Conservation (phyloP, 2,329 filamentous ascomycete genomes). For the Colletotrichum destructivum region DNA sequence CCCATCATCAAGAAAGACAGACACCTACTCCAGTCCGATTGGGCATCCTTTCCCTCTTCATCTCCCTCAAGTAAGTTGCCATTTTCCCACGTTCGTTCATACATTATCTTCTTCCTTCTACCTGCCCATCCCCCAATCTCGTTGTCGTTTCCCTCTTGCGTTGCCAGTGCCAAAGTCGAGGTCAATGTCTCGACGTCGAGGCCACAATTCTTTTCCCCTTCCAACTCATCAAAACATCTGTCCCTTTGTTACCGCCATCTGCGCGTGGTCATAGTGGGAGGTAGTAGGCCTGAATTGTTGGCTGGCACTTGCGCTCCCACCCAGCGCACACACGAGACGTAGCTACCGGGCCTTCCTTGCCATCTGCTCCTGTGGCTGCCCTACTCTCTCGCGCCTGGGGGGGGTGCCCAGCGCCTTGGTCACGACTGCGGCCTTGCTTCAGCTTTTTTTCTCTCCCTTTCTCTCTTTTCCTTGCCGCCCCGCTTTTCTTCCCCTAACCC, state of each 20-base stretch:
- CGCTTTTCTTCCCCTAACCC: conserved; percentile 37
- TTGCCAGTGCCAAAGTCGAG: background rate
- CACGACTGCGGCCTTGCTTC: conserved; percentile 30
- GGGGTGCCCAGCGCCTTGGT: conserved; percentile 38
- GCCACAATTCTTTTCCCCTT: too few relatives aligned
- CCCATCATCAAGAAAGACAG: background rate
- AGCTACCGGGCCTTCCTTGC: conserved; percentile 19
- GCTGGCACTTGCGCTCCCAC: conserved; percentile 1
- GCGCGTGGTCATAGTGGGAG: background rate
- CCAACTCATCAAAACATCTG: background rate
- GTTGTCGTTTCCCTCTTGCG: background rate
- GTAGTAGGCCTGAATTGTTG: background rate
- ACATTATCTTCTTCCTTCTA: background rate
- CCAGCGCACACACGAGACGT: conserved; percentile 16
- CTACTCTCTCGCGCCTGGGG: conserved; percentile 17
- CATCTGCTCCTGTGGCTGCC: conserved; percentile 30
- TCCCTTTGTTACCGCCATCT: conserved; percentile 8
- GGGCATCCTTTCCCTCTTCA: background rate
- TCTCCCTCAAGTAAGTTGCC: conserved; percentile 22
- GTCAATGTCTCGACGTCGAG: background rate
- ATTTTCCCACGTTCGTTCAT: background rate
- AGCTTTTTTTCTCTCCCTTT: conserved; percentile 26
- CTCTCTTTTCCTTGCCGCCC: conserved; percentile 15
- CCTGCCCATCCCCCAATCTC: background rate
- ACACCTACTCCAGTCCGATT: conserved; percentile 1